Evolutionary conservation across 2,329 filamentous ascomycete species (phyloP).

Genomic region (Harringtonia aguacate): DNA sequence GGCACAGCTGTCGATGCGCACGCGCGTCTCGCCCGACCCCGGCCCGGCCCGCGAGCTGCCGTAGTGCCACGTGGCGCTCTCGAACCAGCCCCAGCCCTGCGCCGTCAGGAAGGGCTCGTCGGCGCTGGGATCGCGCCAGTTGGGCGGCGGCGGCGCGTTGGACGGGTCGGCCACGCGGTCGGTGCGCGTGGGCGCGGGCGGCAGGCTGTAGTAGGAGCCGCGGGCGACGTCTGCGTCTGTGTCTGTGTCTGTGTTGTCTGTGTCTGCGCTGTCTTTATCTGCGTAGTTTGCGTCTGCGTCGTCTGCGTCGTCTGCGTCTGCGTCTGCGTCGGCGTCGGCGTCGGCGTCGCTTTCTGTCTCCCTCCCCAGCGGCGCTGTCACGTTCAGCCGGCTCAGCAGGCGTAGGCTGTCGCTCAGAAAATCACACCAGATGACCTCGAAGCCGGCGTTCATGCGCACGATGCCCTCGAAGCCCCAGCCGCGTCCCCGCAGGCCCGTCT

Average conservation of each 20-base stretch:
- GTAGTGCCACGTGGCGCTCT: constrained; percentile 30
- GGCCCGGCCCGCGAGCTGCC: constrained; percentile 25
- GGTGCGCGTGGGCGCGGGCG: constrained; percentile 23
- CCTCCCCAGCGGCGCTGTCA: constrained; percentile 30
- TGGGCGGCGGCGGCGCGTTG: constrained; percentile 23
- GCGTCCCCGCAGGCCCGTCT: constrained; percentile 26
- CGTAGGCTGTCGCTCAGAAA: constrained; percentile 31
- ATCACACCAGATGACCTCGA: constrained; percentile 42
- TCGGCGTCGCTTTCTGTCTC: constrained; percentile 2
- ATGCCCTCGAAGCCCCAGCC: constrained; percentile 39
- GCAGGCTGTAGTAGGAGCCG: constrained; percentile 22
- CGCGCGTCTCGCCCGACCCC: constrained; percentile 29
- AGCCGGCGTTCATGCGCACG: constrained; percentile 40
- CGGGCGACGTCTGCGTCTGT: constrained; percentile 1
- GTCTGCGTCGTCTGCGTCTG: not conserved
- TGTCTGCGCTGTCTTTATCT: constrained; percentile 1
- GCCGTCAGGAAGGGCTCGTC: constrained; percentile 28
- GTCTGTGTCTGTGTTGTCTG: not conserved
- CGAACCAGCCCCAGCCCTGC: constrained; percentile 33
- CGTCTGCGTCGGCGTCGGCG: too few species aligned
- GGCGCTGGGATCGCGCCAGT: constrained; percentile 18
- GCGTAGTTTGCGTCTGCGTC: constrained; percentile 1
- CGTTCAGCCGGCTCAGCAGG: constrained; percentile 31
- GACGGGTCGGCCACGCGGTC: constrained; percentile 23
- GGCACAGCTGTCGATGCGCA: constrained; percentile 28